Base-by-base conservation (phyloP, 2,329 filamentous ascomycete genomes). In the Trichocomaceae sp. region DNA sequence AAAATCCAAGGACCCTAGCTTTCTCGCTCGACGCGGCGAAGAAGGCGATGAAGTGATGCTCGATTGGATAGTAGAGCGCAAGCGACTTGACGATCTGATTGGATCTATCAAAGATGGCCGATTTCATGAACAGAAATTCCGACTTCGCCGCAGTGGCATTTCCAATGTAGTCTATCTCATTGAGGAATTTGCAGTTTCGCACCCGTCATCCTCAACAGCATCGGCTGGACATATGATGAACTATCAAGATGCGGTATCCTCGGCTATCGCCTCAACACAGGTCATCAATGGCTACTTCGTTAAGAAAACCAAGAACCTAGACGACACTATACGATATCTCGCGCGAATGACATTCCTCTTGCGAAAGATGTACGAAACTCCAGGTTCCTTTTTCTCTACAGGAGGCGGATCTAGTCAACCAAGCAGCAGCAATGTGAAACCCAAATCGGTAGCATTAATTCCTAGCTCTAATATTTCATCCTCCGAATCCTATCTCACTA, bases 91-190 rank as follows among this genome's bases (percentile, higher is more conserved):
- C 64, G 88, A 93, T 66, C 73, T 93, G 47, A 79, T 92, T n/a
- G 75, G 79, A 50, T 90, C 86, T 58, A 89, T 93, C 71, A 90
- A 87, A 68, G 88, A 92, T 59, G 87, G 87, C 1, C 83, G 88
- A 2, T 92, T 90, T 62, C 85, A 86, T 61, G 88, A 93, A 67
- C 88, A 93, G 66, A 92, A 93, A 66, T 92, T 90, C 65, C 84
- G 88, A 1, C 77, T 92, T 10, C 80, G 81, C 53, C 83, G 83
- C 50, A 88, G 83, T 0, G 88, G 88, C 0, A 77, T 89, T n/a
- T 82, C 81, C 56, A 87, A 90, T 62, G 85, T 91, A 13, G 79
- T 89, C 37, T 93, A 92, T 64, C 77, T 93, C 22, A 79, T 93
- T 54, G 88, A 93, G 65, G 84, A 90, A 61, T 85, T 86, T 56